Conservation (phyloP, 768 basidiomycete species). For the Agrocybe praecox region DNA sequence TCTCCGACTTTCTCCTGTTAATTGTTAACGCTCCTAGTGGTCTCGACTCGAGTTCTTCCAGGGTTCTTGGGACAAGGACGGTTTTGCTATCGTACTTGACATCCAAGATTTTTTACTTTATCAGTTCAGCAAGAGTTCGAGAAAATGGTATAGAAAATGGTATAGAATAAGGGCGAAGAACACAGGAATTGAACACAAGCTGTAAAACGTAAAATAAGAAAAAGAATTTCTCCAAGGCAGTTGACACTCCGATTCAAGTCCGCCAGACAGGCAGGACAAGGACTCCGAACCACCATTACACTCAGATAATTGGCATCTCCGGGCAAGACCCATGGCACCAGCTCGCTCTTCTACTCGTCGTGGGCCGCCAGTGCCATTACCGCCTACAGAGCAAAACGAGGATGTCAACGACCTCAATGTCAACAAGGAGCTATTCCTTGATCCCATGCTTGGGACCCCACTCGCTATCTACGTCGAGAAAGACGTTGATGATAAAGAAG, state of each 20-base stretch:
- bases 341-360: slow-evolving; percentile 61
- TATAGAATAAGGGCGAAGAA: background rate
- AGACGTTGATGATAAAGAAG: slow-evolving; percentile 72
- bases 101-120: slow-evolving; percentile 6
- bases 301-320: slow-evolving; percentile 34
- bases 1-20: background rate
- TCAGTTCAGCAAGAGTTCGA: background rate
- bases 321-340: slow-evolving; percentile 82
- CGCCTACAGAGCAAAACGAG: slow-evolving; percentile 29
- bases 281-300: slow-evolving; percentile 48
- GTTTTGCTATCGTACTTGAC: slow-evolving; percentile 9
- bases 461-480: slow-evolving; percentile 79
- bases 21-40: background rate
- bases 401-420: slow-evolving; percentile 35
- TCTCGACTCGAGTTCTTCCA: too few species aligned
- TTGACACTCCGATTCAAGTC: slow-evolving; percentile 20
- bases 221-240: background rate
- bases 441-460: slow-evolving; percentile 80
- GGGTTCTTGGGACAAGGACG: background rate
- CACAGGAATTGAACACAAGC: too few species aligned
- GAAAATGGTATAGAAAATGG: too few species aligned
- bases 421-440: slow-evolving; percentile 66
- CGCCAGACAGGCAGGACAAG: slow-evolving; percentile 22
- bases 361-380: slow-evolving; percentile 38
- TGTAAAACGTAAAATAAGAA: too few species aligned